Base-by-base conservation (phyloP, 257 asterid species). In the Ilex asprella region DNA sequence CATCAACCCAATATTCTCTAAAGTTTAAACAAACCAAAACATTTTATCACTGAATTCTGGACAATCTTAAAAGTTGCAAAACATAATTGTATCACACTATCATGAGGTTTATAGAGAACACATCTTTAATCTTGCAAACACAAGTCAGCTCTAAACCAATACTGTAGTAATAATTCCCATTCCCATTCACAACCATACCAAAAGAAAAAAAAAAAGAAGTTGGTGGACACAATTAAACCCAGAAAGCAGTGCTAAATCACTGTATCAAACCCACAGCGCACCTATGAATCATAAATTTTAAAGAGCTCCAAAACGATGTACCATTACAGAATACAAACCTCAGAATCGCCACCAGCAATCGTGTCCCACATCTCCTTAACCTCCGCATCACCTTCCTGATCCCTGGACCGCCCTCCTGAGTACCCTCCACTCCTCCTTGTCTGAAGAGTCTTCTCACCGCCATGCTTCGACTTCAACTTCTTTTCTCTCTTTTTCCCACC, bases 291-390 rank as follows among this genome's bases (percentile, higher is more conserved):
- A 27, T 6, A 62, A 27, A 50, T 35, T 3, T 3, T n/a, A 3
- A 7, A 50, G 12, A 32, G 30, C 51, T 31, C 35, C 55, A 65
- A 31, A 14, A 1, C 46, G 67, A 73, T 12, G 21, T 12, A 16
- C 57, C 32, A 49, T 14, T 53, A 21, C 44, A 67, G 29, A 39
- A 55, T 31, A 76, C 73, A 50, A 62, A 82, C 88, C 80, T 76
- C 79, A 30, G 81, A 75, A 78, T 75, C 63, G 7, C 78, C 70
- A 5, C 95, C 96, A 10, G 95, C 95, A 56, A 89, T 63, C 10
- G 97, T 89, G 30, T 87, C 95, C 97, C 99, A 93, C 95, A 89
- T 87, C 86, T 87, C 99, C 82, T 87, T 87, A 82, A 75, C 81
- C 79, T 91, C 95, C 58, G 80, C 93, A 79, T 93, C 99, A 0